Evolutionary conservation across 1,284 basidiomycete genomes (phyloP).

Genomic region (Puccinia hordei): DNA sequence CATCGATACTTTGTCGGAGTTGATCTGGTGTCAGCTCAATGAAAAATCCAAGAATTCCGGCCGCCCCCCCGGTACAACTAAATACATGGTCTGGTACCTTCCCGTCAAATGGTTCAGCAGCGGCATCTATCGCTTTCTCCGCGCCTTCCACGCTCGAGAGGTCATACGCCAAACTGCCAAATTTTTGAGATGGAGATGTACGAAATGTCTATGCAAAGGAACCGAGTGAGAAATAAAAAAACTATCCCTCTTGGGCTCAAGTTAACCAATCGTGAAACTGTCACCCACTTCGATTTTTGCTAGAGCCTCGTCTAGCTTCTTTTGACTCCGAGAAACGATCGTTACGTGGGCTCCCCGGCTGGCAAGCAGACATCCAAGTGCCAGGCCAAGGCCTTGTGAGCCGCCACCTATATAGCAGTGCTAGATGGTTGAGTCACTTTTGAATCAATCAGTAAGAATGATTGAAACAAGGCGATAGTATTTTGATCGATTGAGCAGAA

Average conservation of each 20-base stretch:
- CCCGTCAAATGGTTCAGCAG: conserved; percentile 65
- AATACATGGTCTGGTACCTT: conserved; percentile 73
- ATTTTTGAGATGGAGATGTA: conserved; percentile 64
- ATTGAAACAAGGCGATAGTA: conserved; percentile 12
- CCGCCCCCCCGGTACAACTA: conserved; percentile 71
- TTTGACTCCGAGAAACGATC: conserved; percentile 73
- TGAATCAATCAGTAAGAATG: conserved; percentile 28
- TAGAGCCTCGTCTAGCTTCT: conserved; percentile 67
- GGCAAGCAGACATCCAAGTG: conserved; percentile 71
- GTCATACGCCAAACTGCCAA: conserved; percentile 69
- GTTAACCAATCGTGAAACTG: background rate
- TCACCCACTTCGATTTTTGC: conserved; percentile 67
- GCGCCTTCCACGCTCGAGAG: conserved; percentile 65
- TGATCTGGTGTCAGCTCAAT: conserved; percentile 69
- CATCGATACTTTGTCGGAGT: conserved; percentile 62
- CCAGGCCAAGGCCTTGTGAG: conserved; percentile 74
- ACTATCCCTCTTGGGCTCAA: background rate
- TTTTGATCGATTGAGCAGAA: background rate
- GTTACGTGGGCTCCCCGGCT: conserved; percentile 75
- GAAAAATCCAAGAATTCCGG: conserved; percentile 68
- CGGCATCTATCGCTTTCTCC: conserved; percentile 67
- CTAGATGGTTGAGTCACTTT: conserved; percentile 59
- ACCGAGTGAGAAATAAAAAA: background rate
- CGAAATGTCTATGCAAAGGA: conserved; percentile 58
- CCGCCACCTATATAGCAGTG: conserved; percentile 79